Evolutionary conservation across 257 asterid genomes (phyloP), one percentile per base, ranked within the genome.

Genomic region (Solanum bukasovii): DNA sequence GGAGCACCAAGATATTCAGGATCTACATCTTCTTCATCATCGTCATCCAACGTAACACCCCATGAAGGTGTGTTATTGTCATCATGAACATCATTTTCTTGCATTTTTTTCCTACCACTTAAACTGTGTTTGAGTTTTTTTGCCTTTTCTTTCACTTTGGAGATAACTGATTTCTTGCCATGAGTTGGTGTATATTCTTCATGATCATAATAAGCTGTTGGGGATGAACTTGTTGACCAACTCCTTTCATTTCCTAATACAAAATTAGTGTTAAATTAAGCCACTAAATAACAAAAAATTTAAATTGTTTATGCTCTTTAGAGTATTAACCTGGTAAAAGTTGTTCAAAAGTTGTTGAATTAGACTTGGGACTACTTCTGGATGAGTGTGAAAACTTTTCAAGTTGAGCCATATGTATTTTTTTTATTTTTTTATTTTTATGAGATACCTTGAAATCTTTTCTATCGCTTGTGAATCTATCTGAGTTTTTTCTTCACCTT

Each of bases 1-100:
- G 99, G 99, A 75, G 99, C 99, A 46, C 99, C 99, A 63, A 94
- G 94, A 88, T 94, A 97, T 84, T 97, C 99, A 42, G 99, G 98
- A 88, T 95, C 96, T 16, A 90, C 94, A 14, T 93, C 93, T 20
- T 63, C 87, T 77, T 89, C 93, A 12, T 89, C 93, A 1, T 90
- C 90, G 9, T 92, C 95, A 9, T 91, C 93, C 89, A 90, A 74
- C 84, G 87, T 85, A 85, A 85, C 93, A 16, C 93, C 94, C 93
- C 90, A 91, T 23, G 95, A 23, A 18, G 94, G 94, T 38, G 92
- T 74, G 44, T 10, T 59, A 83, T 68, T 86, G 68, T 86, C 91
- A 4, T 90, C 91, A 5, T 25, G 91, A 8, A 33, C 56, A 42
- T 89, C 96, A 31, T 29, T 72, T 31, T 87, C 94, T 0, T 90